A percentile compares a stretch with the other conserved stretches of the same genome.
These are phyloP conservation scores for Starmerella apicola DNA, from an alignment of 805 yeast genomes.

Conservation along the genomic window DNA sequence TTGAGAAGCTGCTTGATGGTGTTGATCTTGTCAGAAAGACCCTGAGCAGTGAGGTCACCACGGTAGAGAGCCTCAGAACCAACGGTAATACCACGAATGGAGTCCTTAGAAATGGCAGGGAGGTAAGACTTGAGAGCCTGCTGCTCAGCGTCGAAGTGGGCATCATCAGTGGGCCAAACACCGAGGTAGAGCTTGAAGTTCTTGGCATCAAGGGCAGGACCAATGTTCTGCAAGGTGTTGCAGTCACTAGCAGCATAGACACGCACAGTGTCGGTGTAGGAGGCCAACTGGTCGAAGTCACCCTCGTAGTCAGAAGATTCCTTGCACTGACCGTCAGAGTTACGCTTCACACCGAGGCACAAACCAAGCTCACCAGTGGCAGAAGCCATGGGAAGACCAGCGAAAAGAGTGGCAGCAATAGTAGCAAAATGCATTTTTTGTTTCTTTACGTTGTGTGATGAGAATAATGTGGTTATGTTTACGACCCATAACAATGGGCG, in stretches of 20 bases:
- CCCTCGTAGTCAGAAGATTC: slow-evolving; percentile 51
- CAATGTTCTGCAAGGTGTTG: slow-evolving; percentile 71
- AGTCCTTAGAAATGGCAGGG: slow-evolving; percentile 48
- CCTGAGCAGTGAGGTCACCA: slow-evolving; percentile 63
- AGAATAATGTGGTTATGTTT: too few relatives aligned
- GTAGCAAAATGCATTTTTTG: slow-evolving; percentile 27
- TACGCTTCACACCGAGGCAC: slow-evolving; percentile 73
- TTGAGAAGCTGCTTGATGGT: slow-evolving; percentile 48
- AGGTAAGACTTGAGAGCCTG: slow-evolving; percentile 55
- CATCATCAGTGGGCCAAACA: slow-evolving; percentile 85
- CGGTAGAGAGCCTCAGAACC: slow-evolving; percentile 96
- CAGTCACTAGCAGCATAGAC: slow-evolving; percentile 92
- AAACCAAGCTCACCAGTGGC: slow-evolving; percentile 68
- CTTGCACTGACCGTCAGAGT: slow-evolving; percentile 61
- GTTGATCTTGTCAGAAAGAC: slow-evolving; percentile 55
- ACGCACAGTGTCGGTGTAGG: slow-evolving; percentile 56
- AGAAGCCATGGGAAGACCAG: slow-evolving; percentile 34
- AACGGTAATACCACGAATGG: slow-evolving; percentile 68
- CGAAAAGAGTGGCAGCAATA: slow-evolving; percentile 35
- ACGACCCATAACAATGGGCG: too few relatives aligned
- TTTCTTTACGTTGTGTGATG: too few relatives aligned
- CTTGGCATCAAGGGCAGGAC: slow-evolving; percentile 72
- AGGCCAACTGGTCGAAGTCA: slow-evolving; percentile 50
- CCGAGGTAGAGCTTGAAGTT: slow-evolving; percentile 73
- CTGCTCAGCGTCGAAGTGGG: slow-evolving; percentile 65